Percentiles rank a stretch among this genome's conserved stretches.
phyloP scores from a whole-genome alignment of 2,329 filamentous ascomycete species.

The Claviceps sp. region DNA sequence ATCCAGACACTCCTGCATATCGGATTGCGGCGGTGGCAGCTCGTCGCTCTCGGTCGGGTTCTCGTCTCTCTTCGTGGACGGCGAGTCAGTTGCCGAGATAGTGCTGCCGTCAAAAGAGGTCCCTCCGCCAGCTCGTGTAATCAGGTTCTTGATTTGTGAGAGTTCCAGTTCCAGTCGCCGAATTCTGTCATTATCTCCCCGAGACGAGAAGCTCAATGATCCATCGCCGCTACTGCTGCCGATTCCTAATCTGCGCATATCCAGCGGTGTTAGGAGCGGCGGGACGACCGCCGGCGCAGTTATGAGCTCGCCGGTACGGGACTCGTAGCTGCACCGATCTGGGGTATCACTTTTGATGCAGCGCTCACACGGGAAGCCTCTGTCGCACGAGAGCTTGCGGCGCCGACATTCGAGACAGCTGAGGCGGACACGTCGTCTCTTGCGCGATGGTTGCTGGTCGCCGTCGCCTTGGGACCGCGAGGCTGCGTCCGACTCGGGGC shows the following conservation, averaged over 20 bases:
- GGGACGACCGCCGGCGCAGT: conserved; percentile 32
- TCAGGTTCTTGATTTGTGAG: conserved; percentile 38
- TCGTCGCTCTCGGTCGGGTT: conserved; percentile 17
- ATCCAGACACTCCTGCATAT: conserved; percentile 27
- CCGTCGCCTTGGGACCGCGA: conserved; percentile 15
- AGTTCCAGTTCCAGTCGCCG: conserved; percentile 46
- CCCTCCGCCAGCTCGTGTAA: conserved; percentile 27
- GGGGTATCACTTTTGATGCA: conserved; percentile 49
- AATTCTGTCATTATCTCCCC: conserved; percentile 43
- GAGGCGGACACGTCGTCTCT: conserved; percentile 45
- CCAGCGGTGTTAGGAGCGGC: conserved; percentile 28
- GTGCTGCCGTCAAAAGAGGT: conserved; percentile 38
- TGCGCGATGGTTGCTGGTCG: conserved; percentile 31
- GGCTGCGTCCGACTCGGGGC: conserved; percentile 22
- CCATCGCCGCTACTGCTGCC: conserved; percentile 17
- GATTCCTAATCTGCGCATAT: conserved; percentile 24
- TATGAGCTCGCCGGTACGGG: conserved; percentile 37
- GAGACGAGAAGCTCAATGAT: conserved; percentile 17
- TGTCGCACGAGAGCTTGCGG: conserved; percentile 47
- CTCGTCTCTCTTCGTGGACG: conserved; percentile 32
- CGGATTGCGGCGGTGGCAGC: conserved; percentile 19
- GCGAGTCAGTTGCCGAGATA: conserved; percentile 29
- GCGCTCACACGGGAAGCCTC: conserved; percentile 47
- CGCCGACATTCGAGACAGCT: conserved; percentile 48
- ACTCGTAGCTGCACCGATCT: conserved; percentile 46